These are phyloP conservation scores for Theobroma grandiflorum DNA, from an alignment of 441 rosid genomes.

Conservation along the genomic window DNA sequence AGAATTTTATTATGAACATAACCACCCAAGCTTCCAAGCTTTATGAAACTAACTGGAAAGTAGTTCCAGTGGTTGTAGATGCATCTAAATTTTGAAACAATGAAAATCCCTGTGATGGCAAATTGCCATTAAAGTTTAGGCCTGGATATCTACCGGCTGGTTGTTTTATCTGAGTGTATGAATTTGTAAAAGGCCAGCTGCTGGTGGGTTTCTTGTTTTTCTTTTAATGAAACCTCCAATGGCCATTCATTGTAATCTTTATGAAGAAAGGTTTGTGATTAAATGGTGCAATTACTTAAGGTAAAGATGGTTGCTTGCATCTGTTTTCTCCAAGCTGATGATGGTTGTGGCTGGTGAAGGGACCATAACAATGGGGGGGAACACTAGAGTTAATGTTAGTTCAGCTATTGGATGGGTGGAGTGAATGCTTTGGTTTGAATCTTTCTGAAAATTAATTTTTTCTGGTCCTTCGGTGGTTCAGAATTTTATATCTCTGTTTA, in stretches of 20 bases:
- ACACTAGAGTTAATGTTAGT: slow-evolving; percentile 23
- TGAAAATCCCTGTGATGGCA: slow-evolving; percentile 23
- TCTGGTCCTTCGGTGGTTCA: slow-evolving; percentile 6
- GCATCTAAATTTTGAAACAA: slow-evolving; percentile 10
- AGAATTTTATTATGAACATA: slow-evolving; percentile 11
- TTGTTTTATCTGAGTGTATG: slow-evolving; percentile 16
- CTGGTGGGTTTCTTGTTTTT: neutral
- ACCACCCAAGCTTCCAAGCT: slow-evolving; percentile 5
- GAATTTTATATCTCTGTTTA: neutral
- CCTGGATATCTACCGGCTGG: slow-evolving; percentile 23
- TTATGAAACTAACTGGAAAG: slow-evolving; percentile 16
- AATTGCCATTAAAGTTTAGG: slow-evolving; percentile 15
- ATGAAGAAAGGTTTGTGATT: slow-evolving; percentile 31
- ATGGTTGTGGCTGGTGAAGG: slow-evolving; percentile 32
- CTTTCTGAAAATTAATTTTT: neutral
- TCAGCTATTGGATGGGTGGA: slow-evolving; percentile 23
- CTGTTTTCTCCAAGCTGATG: slow-evolving; percentile 8
- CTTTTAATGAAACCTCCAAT: slow-evolving; percentile 33
- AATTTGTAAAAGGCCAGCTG: neutral
- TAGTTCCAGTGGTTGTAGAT: slow-evolving; percentile 27
- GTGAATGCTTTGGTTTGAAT: slow-evolving; percentile 26
- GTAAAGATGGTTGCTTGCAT: neutral
- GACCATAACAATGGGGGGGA: slow-evolving; percentile 15
- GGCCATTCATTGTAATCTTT: slow-evolving; percentile 26
- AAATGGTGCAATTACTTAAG: slow-evolving; percentile 25